Evolutionary conservation across 2,329 filamentous ascomycete species (phyloP).

Genomic region (Ophidiomyces ophidiicola): DNA sequence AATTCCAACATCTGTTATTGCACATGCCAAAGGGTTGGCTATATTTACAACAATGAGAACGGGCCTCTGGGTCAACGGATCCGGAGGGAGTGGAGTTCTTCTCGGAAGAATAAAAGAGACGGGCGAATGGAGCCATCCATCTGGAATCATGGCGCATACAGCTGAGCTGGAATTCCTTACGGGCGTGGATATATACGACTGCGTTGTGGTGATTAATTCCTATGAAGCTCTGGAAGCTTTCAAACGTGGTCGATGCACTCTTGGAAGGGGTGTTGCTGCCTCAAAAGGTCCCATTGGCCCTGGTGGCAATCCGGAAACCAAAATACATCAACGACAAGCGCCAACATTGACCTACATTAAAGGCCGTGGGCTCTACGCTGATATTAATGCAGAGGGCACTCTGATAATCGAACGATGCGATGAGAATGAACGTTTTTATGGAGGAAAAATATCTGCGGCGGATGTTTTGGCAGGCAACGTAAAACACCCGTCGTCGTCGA

Average conservation of each 20-base stretch:
- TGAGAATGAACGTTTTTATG: slow-evolving; percentile 79
- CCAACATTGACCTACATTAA: slow-evolving; percentile 81
- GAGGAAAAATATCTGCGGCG: slow-evolving; percentile 47
- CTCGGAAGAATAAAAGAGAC: slow-evolving; percentile 67
- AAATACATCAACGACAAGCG: slow-evolving; percentile 54
- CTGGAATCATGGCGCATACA: slow-evolving; percentile 81
- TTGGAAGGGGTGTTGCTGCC: slow-evolving; percentile 70
- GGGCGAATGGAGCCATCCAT: slow-evolving; percentile 82
- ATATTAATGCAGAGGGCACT: slow-evolving; percentile 75
- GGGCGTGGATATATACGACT: slow-evolving; percentile 91
- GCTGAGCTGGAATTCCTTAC: slow-evolving; percentile 78
- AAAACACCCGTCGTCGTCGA: slow-evolving; percentile 44
- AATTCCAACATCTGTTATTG: slow-evolving; percentile 74
- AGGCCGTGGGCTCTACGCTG: slow-evolving; percentile 76
- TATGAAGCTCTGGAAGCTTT: slow-evolving; percentile 73
- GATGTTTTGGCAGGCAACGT: slow-evolving; percentile 53
- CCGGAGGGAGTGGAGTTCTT: slow-evolving; percentile 77
- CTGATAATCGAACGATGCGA: slow-evolving; percentile 75
- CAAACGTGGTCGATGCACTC: slow-evolving; percentile 61
- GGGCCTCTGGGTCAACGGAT: slow-evolving; percentile 81
- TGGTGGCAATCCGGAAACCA: slow-evolving; percentile 59
- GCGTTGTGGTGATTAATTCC: slow-evolving; percentile 83
- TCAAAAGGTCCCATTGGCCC: slow-evolving; percentile 65
- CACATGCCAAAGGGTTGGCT: slow-evolving; percentile 77
- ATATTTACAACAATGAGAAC: slow-evolving; percentile 95